These are phyloP conservation scores for Saccharomyces pastorianus DNA, from an alignment of 1,139 yeast genomes.

Conservation along the genomic window DNA sequence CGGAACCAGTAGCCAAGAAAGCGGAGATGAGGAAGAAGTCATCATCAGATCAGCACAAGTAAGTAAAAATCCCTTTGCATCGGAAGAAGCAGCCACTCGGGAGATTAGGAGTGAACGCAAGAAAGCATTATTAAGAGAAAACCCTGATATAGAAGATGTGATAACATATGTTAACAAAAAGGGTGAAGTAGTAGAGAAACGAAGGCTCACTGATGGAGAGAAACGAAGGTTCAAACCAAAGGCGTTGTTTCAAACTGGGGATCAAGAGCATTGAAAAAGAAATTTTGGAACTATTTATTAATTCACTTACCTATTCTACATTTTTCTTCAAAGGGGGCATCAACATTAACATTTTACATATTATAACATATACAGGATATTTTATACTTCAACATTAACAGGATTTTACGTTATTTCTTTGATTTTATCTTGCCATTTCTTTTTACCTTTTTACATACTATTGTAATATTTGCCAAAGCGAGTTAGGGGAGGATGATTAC, in stretches of 20 bases:
- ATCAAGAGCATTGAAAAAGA: neutral
- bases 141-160: slow-evolving; percentile 17
- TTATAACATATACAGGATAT: neutral
- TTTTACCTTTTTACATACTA: neutral
- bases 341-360: neutral
- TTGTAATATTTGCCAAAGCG: neutral
- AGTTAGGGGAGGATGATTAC: neutral
- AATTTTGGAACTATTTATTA: neutral
- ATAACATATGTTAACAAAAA: slow-evolving; percentile 21
- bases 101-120: slow-evolving; percentile 7
- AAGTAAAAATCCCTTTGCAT: slow-evolving; percentile 20
- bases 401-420: neutral
- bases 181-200: slow-evolving; percentile 13
- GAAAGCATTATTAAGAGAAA: slow-evolving; percentile 12
- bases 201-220: slow-evolving; percentile 14
- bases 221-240: slow-evolving; percentile 17
- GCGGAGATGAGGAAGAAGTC: slow-evolving; percentile 6
- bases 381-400: neutral
- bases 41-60: neutral
- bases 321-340: neutral
- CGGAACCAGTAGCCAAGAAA: slow-evolving; percentile 5
- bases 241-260: slow-evolving; percentile 9
- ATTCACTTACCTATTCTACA: neutral
- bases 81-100: slow-evolving; percentile 10
- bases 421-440: neutral